Evolutionary conservation across 1,139 yeast genomes (phyloP).

Genomic region (Meyerozyma elateridarum): DNA sequence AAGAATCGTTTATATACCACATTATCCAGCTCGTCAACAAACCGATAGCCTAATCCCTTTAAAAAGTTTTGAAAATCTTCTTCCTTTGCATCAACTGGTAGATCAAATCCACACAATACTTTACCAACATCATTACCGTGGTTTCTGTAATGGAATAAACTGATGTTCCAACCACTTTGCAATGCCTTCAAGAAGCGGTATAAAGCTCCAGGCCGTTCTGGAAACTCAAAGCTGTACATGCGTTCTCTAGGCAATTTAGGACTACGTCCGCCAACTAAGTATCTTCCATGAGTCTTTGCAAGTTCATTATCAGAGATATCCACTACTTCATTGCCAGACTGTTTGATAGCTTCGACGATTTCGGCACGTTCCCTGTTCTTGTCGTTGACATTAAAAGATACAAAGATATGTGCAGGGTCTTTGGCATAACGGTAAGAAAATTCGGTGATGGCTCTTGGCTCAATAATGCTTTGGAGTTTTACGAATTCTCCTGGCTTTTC

Average conservation of each 20-base stretch:
- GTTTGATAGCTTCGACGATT: constrained; percentile 34
- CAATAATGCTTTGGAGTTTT: constrained; percentile 65
- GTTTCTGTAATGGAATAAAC: constrained; percentile 93
- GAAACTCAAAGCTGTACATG: constrained; percentile 84
- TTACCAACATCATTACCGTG: constrained; percentile 95
- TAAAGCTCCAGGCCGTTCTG: constrained; percentile 95
- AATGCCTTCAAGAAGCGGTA: constrained; percentile 69
- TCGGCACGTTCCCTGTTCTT: constrained; percentile 50
- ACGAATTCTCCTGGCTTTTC: constrained; percentile 89
- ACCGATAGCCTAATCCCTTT: constrained; percentile 68
- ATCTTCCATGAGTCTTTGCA: constrained; percentile 95
- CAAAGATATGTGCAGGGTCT: constrained; percentile 70
- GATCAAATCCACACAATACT: constrained; percentile 82
- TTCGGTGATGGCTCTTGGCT: constrained; percentile 89
- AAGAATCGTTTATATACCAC: constrained; percentile 76
- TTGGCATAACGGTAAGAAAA: constrained; percentile 76
- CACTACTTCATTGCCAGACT: constrained; percentile 55
- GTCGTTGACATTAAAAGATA: constrained; percentile 80
- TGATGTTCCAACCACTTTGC: constrained; percentile 81
- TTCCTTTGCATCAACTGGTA: constrained; percentile 66
- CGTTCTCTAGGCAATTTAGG: constrained; percentile 63
- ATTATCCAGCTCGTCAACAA: constrained; percentile 79
- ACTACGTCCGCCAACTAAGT: constrained; percentile 86
- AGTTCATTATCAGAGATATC: constrained; percentile 90
- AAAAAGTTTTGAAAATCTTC: constrained; percentile 65